Conservation (phyloP, 805 yeast species). For the Millerozyma acaciae region DNA sequence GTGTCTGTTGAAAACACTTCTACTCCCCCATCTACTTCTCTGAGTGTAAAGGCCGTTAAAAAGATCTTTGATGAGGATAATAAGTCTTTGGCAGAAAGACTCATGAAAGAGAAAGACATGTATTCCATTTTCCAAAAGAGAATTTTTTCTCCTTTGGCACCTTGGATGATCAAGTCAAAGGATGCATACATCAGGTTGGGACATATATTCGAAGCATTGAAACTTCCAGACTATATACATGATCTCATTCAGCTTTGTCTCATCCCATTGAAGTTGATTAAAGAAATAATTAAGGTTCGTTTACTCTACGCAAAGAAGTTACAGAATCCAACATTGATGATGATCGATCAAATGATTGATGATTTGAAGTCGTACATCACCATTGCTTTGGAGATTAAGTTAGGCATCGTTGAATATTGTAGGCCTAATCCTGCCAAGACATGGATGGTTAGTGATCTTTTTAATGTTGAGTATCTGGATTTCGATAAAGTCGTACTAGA, state of each 20-base stretch:
- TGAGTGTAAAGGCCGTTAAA: constrained; percentile 12
- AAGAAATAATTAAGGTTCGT: constrained; percentile 72
- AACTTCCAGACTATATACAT: constrained; percentile 69
- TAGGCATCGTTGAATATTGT: constrained; percentile 57
- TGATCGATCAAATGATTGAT: constrained; percentile 89
- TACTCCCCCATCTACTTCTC: constrained; percentile 6
- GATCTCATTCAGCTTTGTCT: constrained; percentile 60
- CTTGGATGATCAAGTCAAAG: constrained; percentile 80
- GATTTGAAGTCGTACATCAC: constrained; percentile 76
- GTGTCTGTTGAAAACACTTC: constrained; percentile 10
- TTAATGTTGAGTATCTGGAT: constrained; percentile 49
- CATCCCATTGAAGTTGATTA: constrained; percentile 77
- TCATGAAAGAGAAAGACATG: constrained; percentile 76
- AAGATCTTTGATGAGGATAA: constrained; percentile 53
- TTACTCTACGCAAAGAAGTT: constrained; percentile 73
- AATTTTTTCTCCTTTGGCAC: constrained; percentile 64
- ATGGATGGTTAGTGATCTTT: constrained; percentile 67
- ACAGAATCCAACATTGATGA: constrained; percentile 86
- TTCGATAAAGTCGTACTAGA: constrained; percentile 66
- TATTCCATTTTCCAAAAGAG: constrained; percentile 67
- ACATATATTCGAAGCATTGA: constrained; percentile 58
- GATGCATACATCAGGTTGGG: constrained; percentile 62
- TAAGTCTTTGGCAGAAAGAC: constrained; percentile 73
- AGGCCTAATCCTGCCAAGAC: constrained; percentile 50
- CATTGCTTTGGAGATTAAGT: constrained; percentile 71